phyloP scores from a whole-genome alignment of 345 rosid genomes.

The Bretschneidera sinensis region DNA sequence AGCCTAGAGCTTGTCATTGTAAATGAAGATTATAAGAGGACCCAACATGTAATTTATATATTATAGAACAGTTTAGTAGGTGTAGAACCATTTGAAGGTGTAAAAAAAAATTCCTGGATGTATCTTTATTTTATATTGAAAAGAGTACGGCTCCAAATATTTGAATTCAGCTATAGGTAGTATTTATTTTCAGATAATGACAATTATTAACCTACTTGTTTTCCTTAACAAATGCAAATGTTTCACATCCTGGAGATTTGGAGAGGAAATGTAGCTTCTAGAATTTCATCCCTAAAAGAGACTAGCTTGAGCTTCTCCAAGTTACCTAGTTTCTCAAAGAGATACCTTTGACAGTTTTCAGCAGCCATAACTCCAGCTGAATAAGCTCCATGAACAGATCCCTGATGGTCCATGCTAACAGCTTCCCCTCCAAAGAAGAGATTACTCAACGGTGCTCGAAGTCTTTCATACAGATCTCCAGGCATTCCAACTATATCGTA shows the following conservation, averaged over 20 bases:
- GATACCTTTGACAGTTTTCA: constrained; percentile 51
- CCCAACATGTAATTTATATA: too few species aligned
- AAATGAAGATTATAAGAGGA: too few species aligned
- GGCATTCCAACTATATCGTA: constrained; percentile 80
- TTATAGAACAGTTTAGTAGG: too few species aligned
- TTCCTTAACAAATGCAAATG: not conserved
- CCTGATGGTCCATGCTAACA: constrained; percentile 72
- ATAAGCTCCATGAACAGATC: constrained; percentile 89
- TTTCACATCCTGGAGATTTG: constrained; percentile 82
- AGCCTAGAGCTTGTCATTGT: too few species aligned
- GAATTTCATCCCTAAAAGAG: constrained; percentile 37
- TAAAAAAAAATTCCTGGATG: too few species aligned
- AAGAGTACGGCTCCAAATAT: too few species aligned
- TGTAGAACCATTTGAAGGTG: too few species aligned
- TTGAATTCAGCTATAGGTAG: too few species aligned
- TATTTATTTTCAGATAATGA: too few species aligned
- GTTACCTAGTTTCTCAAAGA: constrained; percentile 41
- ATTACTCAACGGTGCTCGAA: constrained; percentile 58
- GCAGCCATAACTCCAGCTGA: constrained; percentile 71
- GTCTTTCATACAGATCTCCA: constrained; percentile 57
- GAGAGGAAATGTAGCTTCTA: constrained; percentile 56
- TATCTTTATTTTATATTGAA: too few species aligned
- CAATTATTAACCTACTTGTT: not conserved
- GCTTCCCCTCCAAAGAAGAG: constrained; percentile 92
- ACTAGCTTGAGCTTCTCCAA: constrained; percentile 41